These are phyloP conservation scores for Liquidambar formosana DNA, from an alignment of 164 flowering plant genomes.

Conservation along the genomic window DNA sequence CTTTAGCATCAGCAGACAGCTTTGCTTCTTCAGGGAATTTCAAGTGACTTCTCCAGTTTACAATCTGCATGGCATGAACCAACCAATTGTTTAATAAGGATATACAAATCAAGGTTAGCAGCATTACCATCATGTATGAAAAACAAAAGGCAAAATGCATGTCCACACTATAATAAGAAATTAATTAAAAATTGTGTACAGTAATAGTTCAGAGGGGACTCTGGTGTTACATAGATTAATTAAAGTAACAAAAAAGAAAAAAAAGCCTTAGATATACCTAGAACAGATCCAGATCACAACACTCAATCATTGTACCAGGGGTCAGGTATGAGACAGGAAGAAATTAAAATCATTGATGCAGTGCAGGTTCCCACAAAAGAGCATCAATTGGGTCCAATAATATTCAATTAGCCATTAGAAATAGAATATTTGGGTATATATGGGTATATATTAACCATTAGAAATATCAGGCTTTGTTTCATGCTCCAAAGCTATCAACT, in stretches of 20 bases:
- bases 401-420: no score
- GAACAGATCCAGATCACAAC: not conserved
- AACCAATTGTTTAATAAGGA: slow-evolving; percentile 12
- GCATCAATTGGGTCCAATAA: no score
- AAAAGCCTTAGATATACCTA: not conserved
- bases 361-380: not conserved
- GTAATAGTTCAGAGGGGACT: not conserved
- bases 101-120: slow-evolving; percentile 2
- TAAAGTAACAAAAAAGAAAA: not conserved
- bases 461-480: no score
- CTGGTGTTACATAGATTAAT: not conserved
- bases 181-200: not conserved
- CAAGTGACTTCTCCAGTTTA: slow-evolving; percentile 66
- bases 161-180: not conserved
- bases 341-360: not conserved
- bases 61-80: slow-evolving; percentile 48
- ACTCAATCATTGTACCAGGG: not conserved
- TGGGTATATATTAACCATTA: no score
- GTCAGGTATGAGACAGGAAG: not conserved
- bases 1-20: slow-evolving; percentile 62
- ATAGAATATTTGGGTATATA: no score
- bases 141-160: not conserved
- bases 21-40: slow-evolving; percentile 73
- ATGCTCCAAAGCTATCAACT: no score
- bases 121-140: not conserved